A percentile compares a stretch with the other conserved stretches of the same genome.
These are phyloP conservation scores for Leccinum fibrillosum DNA, from an alignment of 768 basidiomycete species.

Conservation along the genomic window DNA sequence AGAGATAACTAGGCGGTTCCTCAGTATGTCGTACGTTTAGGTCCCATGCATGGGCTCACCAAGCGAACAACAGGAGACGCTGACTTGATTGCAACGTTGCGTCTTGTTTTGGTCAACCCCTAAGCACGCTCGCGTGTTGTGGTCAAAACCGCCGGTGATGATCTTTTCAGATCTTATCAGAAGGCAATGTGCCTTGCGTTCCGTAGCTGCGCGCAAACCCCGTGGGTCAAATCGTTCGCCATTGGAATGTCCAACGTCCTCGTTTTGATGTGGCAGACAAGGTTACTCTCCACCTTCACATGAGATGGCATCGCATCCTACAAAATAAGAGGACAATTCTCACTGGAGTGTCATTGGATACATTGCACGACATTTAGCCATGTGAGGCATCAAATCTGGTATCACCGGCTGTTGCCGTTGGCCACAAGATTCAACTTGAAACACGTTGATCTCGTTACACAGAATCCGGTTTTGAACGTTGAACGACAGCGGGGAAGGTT, in stretches of 20 bases:
- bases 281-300: not conserved
- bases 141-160: constrained; percentile 10
- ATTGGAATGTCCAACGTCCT: constrained; percentile 10
- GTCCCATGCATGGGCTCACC: constrained; percentile 5
- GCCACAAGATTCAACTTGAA: constrained; percentile 1
- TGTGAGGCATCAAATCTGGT: not conserved
- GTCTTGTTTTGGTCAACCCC: constrained; percentile 5
- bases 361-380: constrained; percentile 4
- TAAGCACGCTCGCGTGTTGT: constrained; percentile 9
- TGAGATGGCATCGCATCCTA: constrained; percentile 2
- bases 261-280: constrained; percentile 22
- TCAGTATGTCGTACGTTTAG: constrained; percentile 7
- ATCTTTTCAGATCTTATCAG: constrained; percentile 16
- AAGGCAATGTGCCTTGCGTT: constrained; percentile 16
- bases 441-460: constrained; percentile 11
- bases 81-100: not conserved
- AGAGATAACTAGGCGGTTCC: constrained; percentile 17
- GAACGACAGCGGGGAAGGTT: constrained; percentile 7
- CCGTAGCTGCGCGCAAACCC: constrained; percentile 9
- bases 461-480: constrained; percentile 6
- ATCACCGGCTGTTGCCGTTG: constrained; percentile 3
- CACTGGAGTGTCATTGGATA: constrained; percentile 1
- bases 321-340: not conserved
- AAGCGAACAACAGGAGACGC: constrained; percentile 3
- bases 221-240: constrained; percentile 11